Evolutionary conservation across 2,329 filamentous ascomycete genomes (phyloP), one percentile per base, ranked within the genome.

Genomic region (Polychaeton citri): DNA sequence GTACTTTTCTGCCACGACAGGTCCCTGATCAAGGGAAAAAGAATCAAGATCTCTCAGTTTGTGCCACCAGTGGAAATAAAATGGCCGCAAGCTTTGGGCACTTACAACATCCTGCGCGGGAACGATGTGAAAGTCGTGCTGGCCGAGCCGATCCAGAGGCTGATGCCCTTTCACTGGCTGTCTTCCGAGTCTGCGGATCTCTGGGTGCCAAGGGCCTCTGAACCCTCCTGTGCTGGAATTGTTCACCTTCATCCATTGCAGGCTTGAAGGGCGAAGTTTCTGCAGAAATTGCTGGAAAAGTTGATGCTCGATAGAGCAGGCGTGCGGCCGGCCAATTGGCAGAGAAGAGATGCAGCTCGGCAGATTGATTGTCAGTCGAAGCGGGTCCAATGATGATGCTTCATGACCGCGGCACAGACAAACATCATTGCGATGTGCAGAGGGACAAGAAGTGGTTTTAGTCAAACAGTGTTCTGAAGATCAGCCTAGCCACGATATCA

Each of bases 71-170:
- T 10, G 21, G 28, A 13, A 16, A 13, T 13, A 16, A 55, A 61
- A 15, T 10, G 24, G 12, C 15, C 12, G 12, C 15, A 15, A 12
- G 24, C 24, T 28, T 28, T 10, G 24, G 24, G 24, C 24, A 28
- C 47, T 54, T 64, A 64, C 68, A 71, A 46, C 68, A 72, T 38
- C 68, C 68, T 21, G 66, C 69, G 41, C 68, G 56, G 33, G 68
- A 71, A 37, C 68, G 61, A 37, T 69, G 68, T 28, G 68, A 68
- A 10, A 71, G 57, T 35, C 68, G 62, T 17, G 66, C 51, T 7
- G 48, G 36, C 9, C 50, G 43, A 24, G 43, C 37, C 9, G 43
- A 38, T 13, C 36, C 24, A 12, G 42, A 39, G 26, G 18, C 33
- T 15, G 44, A 38, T 19, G 41, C 19, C 32, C 39, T 4, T 28